Evolutionary conservation across 805 yeast species (phyloP), one percentile per base, ranked within the genome.

Genomic region (Saccharomycopsis sp.): DNA sequence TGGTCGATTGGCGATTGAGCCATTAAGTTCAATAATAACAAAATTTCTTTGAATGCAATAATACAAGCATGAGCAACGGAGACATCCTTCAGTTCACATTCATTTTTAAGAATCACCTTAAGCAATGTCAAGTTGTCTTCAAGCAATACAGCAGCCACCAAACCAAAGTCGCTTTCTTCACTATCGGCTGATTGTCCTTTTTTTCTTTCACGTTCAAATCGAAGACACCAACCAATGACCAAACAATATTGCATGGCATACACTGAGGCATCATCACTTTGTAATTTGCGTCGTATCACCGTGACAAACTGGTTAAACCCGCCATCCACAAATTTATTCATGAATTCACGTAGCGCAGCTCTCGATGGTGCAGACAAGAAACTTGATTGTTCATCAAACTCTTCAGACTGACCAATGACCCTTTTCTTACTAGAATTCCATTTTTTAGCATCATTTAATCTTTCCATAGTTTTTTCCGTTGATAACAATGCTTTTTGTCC

Each of bases 21-120:
- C 60, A 79, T 68, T 4, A 65, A 61, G 2, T 62, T 59, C 1
- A 69, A 57, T 3, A 70, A 57, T 8, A 70, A 55, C 3, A 90
- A 61, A 28, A 88, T 60, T 50, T 84, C 85, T 21, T 72, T 71
- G 58, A 85, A 77, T 44, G 85, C 74, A 33, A 75, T 67, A 73
- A 85, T 74, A 2, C 80, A 74, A 1, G 88, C 85, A 51, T 83
- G 87, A 3, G 80, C 72, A 2, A 85, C 68, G 41, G 76, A 74
- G 69, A 78, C 78, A 45, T 74, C 70, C 41, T 67, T 71, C 13
- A 57, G 51, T 9, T 65, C 68, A 34, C 52, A 61, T 11, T 65
- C 65, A 41, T 76, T 62, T 26, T 29, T 24, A 28, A 45, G 20
- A 22, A 49, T 40, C 8, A 45, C 33, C 23, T 45, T 49, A 24